Conservation (phyloP, 2,329 filamentous ascomycete genomes). For the Neopestalotiopsis sp. region DNA sequence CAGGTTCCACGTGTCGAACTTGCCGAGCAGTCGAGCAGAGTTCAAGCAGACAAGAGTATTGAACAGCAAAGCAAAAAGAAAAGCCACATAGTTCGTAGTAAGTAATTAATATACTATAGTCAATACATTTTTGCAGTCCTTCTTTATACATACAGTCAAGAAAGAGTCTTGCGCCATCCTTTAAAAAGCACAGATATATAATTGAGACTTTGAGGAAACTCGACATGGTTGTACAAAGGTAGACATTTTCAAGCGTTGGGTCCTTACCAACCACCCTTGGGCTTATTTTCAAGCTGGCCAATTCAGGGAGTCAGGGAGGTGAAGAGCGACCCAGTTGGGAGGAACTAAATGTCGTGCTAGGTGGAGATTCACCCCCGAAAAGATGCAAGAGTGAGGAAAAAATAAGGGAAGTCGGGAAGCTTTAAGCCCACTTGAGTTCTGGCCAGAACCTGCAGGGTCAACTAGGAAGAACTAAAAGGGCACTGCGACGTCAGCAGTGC, state of each 20-base stretch:
- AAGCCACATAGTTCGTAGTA: no score
- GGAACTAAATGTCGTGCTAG: background rate
- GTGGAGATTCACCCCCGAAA: background rate
- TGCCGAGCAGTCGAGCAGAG: no score
- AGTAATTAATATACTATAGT: no score
- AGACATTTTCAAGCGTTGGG: background rate
- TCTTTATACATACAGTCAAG: no score
- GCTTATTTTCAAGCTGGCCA: background rate
- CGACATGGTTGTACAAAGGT: no score
- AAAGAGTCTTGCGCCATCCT: no score
- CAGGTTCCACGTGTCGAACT: no score
- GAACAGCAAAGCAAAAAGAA: no score
- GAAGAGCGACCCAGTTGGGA: background rate
- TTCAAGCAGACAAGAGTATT: no score
- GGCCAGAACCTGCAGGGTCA: slow-evolving; percentile 1
- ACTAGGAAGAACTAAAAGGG: background rate
- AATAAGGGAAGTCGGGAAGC: background rate
- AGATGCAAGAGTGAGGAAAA: background rate
- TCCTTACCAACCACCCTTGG: background rate
- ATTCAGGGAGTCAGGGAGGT: background rate
- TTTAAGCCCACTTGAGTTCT: background rate
- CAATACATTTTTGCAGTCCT: no score
- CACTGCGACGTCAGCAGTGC: background rate
- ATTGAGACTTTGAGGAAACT: no score
- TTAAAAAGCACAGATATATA: no score